phyloP scores from a whole-genome alignment of 495 filamentous ascomycete genomes.

The Aspergillus conjunctus region DNA sequence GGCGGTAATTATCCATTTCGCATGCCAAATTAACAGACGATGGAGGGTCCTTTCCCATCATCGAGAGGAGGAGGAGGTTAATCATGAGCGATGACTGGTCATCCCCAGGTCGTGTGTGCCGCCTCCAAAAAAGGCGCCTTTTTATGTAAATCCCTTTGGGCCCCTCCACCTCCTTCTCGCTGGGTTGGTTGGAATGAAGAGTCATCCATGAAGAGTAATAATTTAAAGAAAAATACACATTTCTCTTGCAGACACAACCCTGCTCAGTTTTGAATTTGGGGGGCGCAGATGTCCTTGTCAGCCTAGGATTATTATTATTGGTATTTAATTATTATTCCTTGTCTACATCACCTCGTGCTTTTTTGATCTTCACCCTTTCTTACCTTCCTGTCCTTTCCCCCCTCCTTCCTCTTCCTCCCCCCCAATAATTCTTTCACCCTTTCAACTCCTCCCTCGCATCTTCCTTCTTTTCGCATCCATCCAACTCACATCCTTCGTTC shows the following conservation, averaged over 20 bases:
- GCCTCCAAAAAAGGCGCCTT: conserved; percentile 1
- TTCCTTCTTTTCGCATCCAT: conserved; percentile 4
- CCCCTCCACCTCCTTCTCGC: not conserved
- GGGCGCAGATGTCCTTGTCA: conserved; percentile 19
- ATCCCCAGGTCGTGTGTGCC: conserved; percentile 9
- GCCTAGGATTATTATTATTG: conserved; percentile 16
- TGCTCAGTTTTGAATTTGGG: conserved; percentile 10
- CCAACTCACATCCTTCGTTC: conserved; percentile 12
- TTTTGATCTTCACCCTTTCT: conserved; percentile 18
- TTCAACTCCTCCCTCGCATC: conserved; percentile 12
- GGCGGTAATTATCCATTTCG: conserved; percentile 9
- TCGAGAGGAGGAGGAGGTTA: not conserved
- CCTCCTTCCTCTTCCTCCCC: conserved; percentile 19
- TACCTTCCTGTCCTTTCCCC: conserved; percentile 18
- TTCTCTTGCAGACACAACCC: conserved; percentile 6
- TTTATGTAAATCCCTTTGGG: conserved; percentile 1
- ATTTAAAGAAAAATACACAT: not conserved
- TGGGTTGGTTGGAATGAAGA: not conserved
- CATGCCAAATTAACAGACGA: not conserved
- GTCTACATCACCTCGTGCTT: conserved; percentile 16
- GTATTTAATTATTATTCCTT: conserved; percentile 8
- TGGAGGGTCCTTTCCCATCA: not conserved
- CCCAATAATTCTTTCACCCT: conserved; percentile 17
- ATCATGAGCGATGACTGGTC: not conserved
- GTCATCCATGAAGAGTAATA: not conserved